Percentiles rank a stretch among this genome's conserved stretches.
phyloP scores from a whole-genome alignment of 345 rosid genomes.

The Moricandia arvensis region DNA sequence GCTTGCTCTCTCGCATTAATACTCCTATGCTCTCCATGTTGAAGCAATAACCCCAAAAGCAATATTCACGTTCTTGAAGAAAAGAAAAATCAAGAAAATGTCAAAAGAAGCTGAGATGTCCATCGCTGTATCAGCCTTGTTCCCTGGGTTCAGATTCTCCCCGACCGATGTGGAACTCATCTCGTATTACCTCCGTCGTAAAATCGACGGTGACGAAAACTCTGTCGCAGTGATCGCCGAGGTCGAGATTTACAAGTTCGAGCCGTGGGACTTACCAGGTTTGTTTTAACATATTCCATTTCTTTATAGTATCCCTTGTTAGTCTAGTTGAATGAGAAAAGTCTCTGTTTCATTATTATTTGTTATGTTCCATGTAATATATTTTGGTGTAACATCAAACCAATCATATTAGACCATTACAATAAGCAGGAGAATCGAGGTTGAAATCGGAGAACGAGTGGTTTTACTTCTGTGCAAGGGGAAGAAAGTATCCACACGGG shows the following conservation, averaged over 20 bases:
- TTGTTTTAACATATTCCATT: no score
- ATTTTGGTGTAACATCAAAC: not conserved
- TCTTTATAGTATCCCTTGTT: not conserved
- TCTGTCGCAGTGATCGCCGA: conserved; percentile 72
- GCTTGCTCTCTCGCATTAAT: not conserved
- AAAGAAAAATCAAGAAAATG: conserved; percentile 13
- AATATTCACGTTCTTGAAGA: not conserved
- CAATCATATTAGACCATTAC: not conserved
- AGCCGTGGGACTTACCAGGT: conserved; percentile 98
- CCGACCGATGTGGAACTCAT: conserved; percentile 85
- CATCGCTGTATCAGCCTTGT: conserved; percentile 58
- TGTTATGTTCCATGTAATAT: not conserved
- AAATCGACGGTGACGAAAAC: conserved; percentile 64
- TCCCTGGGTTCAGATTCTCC: conserved; percentile 82
- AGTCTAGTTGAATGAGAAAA: not conserved
- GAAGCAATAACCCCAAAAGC: not conserved
- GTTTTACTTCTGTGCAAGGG: conserved; percentile 85
- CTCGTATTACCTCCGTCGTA: conserved; percentile 70
- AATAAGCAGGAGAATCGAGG: conserved; percentile 54
- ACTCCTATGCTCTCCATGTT: conserved; percentile 3
- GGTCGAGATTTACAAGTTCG: conserved; percentile 67
- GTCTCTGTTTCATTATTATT: not conserved
- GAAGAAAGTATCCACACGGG: conserved; percentile 87
- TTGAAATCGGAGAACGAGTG: conserved; percentile 77
- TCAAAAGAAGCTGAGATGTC: conserved; percentile 64